Evolutionary conservation across 495 filamentous ascomycete species (phyloP), one percentile per base, ranked within the genome.

Genomic region (Aspergillus sparsus): DNA sequence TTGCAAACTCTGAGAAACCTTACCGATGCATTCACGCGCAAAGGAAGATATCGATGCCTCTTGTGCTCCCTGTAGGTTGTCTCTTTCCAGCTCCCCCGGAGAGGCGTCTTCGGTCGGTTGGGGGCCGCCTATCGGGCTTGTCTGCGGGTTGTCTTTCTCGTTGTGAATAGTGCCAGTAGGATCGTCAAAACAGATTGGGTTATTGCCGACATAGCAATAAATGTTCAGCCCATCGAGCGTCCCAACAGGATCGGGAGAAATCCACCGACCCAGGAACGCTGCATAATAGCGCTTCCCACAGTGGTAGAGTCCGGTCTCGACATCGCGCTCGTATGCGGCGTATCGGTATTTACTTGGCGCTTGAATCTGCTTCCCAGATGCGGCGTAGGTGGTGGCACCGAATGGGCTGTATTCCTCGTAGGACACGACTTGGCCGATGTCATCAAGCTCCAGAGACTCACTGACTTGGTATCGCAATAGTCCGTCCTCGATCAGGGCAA

Each of bases 381-480:
- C 62, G 16, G 52, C 49, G 60, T 70, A 76, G 3, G 66, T 47
- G 0, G 68, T 62, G 15, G 12, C 37, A 0, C 76, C 75, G 62
- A 60, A 79, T 1, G 76, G 65, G 0, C 54, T 63, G 56, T 71
- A 79, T 53, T 79, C 76, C 33, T 75, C 69, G 33, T 71, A 72
- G 7, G 69, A 65, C 5, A 77, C 36, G 8, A 76, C 10, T 9
- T 60, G 55, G 7, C 52, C 74, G 0, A 42, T 13, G 8, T 69
- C 61, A 57, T 75, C 74, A 0, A 71, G 44, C 54, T 76, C 74
- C 8, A 70, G 39, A 6, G 34, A 2, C 11, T 45, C 41, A 55
- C 50, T 21, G 18, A 34, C n/a, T 36, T 62, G 59, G 31, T 64
- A 50, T 35, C 60, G 46, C 5, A 49, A 3, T 13, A 49, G 16